Conservation (phyloP, 768 basidiomycete species). For the Pulveroboletus sp. region DNA sequence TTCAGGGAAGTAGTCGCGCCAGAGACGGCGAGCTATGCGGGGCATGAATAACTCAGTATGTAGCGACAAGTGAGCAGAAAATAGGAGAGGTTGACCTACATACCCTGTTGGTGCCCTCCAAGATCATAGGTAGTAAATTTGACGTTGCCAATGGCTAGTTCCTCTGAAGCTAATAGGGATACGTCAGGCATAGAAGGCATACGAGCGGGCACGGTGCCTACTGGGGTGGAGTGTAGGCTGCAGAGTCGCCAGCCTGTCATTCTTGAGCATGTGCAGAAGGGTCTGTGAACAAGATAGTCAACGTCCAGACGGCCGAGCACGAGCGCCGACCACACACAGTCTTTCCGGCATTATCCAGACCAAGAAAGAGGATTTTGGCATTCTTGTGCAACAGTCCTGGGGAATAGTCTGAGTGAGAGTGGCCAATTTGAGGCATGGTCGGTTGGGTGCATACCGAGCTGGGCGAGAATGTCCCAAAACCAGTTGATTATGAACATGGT, state of each 20-base stretch:
- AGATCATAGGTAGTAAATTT: slow-evolving; percentile 99
- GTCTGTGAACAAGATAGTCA: slow-evolving; percentile 49
- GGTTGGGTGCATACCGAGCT: slow-evolving; percentile 63
- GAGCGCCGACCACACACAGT: slow-evolving; percentile 56
- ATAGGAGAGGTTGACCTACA: slow-evolving; percentile 11
- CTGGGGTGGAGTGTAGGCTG: slow-evolving; percentile 99
- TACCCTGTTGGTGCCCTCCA: slow-evolving; percentile 96
- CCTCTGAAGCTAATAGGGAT: slow-evolving; percentile 78
- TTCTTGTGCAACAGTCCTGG: slow-evolving; percentile 93
- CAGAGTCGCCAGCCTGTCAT: slow-evolving; percentile 93
- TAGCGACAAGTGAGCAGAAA: neutral
- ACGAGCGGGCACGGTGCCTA: slow-evolving; percentile 36
- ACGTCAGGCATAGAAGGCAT: slow-evolving; percentile 2
- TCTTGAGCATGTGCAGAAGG: slow-evolving; percentile 98
- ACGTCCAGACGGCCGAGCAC: neutral
- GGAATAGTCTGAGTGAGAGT: neutral
- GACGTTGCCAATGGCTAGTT: slow-evolving; percentile 96
- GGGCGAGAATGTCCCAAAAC: slow-evolving; percentile 94
- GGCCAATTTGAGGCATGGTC: neutral
- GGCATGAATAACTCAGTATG: neutral
- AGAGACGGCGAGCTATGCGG: slow-evolving; percentile 81
- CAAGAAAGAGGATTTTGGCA: slow-evolving; percentile 98
- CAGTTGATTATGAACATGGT: slow-evolving; percentile 86
- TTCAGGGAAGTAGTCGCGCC: slow-evolving; percentile 99
- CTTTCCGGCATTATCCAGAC: slow-evolving; percentile 98